These are phyloP conservation scores for Gaeumannomyces sp. DNA, from an alignment of 2,329 filamentous ascomycete species.

Conservation along the genomic window DNA sequence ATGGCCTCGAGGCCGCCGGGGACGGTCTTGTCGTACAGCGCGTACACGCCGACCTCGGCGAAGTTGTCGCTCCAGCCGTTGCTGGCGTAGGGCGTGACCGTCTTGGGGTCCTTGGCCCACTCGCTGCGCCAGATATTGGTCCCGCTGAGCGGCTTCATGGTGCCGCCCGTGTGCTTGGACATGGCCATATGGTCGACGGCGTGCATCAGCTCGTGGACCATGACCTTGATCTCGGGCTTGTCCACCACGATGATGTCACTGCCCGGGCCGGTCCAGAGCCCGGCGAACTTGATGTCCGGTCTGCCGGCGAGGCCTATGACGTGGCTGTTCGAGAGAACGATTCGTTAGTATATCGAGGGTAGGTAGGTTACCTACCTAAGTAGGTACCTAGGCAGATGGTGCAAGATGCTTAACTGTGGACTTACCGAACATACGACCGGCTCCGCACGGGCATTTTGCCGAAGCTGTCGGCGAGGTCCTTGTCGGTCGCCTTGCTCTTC, in stretches of 20 bases:
- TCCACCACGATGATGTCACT: constrained; percentile 8
- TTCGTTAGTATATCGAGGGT: neutral
- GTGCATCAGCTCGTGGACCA: constrained; percentile 5
- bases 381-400: too few relatives aligned
- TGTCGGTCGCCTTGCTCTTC: neutral
- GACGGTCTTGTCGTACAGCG: constrained; percentile 2
- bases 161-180: neutral
- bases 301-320: constrained; percentile 1
- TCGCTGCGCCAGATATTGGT: neutral
- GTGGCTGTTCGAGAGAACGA: neutral
- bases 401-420: too few relatives aligned
- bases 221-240: constrained; percentile 4
- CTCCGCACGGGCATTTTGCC: constrained; percentile 5
- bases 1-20: constrained; percentile 1
- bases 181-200: constrained; percentile 7
- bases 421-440: constrained; percentile 5
- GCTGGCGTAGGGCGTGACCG: constrained; percentile 2
- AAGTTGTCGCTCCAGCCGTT: constrained; percentile 7
- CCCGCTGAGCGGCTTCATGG: constrained; percentile 3
- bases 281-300: constrained; percentile 1
- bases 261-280: constrained; percentile 6
- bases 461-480: constrained; percentile 3
- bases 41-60: constrained; percentile 7
- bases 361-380: too few relatives aligned
- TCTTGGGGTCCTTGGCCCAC: constrained; percentile 1